Percentiles rank a stretch among this genome's conserved stretches.
Conservation (phyloP, 2,329 filamentous ascomycete genomes). For the Xylariaceae sp. region DNA sequence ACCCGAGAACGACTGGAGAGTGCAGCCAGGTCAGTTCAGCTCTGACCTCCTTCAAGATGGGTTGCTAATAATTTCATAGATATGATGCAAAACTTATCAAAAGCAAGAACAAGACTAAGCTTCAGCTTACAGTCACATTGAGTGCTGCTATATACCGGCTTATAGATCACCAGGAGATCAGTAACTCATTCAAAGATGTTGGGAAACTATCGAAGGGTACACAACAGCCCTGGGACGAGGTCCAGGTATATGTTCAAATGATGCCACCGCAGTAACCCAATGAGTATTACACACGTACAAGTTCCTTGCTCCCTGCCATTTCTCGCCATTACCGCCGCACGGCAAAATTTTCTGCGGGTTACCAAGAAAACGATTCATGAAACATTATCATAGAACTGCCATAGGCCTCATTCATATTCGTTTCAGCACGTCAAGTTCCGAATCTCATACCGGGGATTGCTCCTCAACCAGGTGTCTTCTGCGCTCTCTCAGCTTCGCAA, state of each 20-base stretch:
- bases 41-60: not conserved
- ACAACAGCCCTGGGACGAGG: slow-evolving; percentile 23
- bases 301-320: not conserved
- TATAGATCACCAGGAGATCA: slow-evolving; percentile 24
- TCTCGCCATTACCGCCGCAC: not conserved
- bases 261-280: slow-evolving; percentile 12
- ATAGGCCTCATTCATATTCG: slow-evolving; percentile 5
- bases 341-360: not conserved
- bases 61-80: slow-evolving; percentile 23
- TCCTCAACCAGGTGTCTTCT: slow-evolving; percentile 18
- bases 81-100: slow-evolving; percentile 20
- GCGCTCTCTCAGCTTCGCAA: slow-evolving; percentile 17
- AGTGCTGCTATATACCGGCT: slow-evolving; percentile 17
- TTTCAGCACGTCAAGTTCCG: slow-evolving; percentile 15
- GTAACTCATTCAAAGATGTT: slow-evolving; percentile 27
- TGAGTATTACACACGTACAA: slow-evolving; percentile 2
- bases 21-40: slow-evolving; percentile 39
- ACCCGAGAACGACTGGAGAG: slow-evolving; percentile 34
- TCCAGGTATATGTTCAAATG: slow-evolving; percentile 22
- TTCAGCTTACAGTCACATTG: slow-evolving; percentile 28
- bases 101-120: slow-evolving; percentile 30
- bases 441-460: slow-evolving; percentile 24
- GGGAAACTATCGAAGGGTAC: slow-evolving; percentile 24
- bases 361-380: slow-evolving; percentile 2
- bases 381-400: slow-evolving; percentile 6